These are phyloP conservation scores for Aspergillus floridensis DNA, from an alignment of 2,329 filamentous ascomycete species.

Conservation along the genomic window DNA sequence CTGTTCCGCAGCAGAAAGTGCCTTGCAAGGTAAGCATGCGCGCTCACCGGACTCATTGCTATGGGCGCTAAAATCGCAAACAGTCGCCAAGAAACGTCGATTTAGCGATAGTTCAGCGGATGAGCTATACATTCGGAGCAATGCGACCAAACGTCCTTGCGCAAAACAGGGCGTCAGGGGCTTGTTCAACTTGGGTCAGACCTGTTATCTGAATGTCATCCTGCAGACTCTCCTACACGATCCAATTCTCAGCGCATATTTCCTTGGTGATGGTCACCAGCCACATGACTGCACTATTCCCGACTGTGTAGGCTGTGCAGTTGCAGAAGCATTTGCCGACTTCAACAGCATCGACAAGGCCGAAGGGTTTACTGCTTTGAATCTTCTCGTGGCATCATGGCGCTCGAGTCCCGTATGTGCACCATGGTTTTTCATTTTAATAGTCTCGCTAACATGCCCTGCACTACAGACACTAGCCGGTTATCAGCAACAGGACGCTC, in stretches of 20 bases:
- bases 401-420: conserved; percentile 69
- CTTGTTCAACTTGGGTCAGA: conserved; percentile 97
- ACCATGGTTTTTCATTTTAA: not conserved
- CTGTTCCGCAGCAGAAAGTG: conserved; percentile 20
- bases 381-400: conserved; percentile 87
- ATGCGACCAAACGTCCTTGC: conserved; percentile 77
- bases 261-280: conserved; percentile 85
- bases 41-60: not conserved
- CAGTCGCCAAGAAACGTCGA: conserved; percentile 36
- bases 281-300: conserved; percentile 66
- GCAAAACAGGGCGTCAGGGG: conserved; percentile 84
- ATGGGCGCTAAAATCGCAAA: not conserved
- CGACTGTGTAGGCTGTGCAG: conserved; percentile 59
- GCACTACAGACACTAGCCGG: conserved; percentile 66
- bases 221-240: conserved; percentile 93
- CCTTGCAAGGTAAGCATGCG: conserved; percentile 19
- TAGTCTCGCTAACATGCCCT: conserved; percentile 1
- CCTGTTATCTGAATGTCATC: conserved; percentile 96
- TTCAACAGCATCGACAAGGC: conserved; percentile 64
- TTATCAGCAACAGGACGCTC: conserved; percentile 93
- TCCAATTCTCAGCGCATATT: conserved; percentile 85
- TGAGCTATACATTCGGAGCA: conserved; percentile 70
- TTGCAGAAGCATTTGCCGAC: conserved; percentile 63
- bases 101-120: conserved; percentile 56
- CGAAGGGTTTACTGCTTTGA: conserved; percentile 85